A percentile compares a stretch with the other conserved stretches of the same genome.
Evolutionary conservation across 805 yeast genomes (phyloP).

Genomic region (Zygosaccharomyces gambellarensis): DNA sequence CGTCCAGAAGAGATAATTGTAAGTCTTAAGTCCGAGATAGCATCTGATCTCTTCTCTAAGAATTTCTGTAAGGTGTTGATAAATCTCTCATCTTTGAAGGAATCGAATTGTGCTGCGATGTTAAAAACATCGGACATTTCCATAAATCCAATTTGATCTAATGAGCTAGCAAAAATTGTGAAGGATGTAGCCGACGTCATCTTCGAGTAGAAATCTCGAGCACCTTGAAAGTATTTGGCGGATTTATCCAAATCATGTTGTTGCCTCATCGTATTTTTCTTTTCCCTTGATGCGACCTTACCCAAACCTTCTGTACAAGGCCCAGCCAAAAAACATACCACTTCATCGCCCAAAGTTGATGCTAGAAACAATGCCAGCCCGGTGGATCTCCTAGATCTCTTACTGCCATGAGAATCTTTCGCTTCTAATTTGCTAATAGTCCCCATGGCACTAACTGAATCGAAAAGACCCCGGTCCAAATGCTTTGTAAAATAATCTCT

Average conservation of each 20-base stretch:
- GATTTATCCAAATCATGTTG: constrained; percentile 15
- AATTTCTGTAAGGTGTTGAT: not conserved
- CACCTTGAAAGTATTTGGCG: constrained; percentile 10
- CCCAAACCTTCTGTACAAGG: constrained; percentile 27
- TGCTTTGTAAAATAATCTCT: constrained; percentile 10
- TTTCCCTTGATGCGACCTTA: constrained; percentile 17
- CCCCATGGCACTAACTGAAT: not conserved
- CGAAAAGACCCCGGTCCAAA: constrained; percentile 3
- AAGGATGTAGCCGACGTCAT: constrained; percentile 5
- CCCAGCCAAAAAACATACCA: constrained; percentile 17
- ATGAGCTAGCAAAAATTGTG: constrained; percentile 14
- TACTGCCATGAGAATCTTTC: not conserved
- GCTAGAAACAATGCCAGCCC: constrained; percentile 21
- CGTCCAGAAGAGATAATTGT: constrained; percentile 3
- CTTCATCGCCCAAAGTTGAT: constrained; percentile 7
- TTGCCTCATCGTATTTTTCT: constrained; percentile 17
- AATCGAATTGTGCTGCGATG: constrained; percentile 16
- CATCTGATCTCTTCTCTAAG: constrained; percentile 4
- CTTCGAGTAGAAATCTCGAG: constrained; percentile 12
- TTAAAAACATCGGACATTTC: constrained; percentile 17
- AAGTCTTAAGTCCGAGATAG: constrained; percentile 5
- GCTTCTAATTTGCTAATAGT: not conserved
- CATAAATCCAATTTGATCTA: constrained; percentile 22
- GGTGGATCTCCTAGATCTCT: constrained; percentile 15
- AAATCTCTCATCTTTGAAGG: constrained; percentile 14